Evolutionary conservation across 495 filamentous ascomycete genomes (phyloP), one percentile per base, ranked within the genome.

Genomic region (Lichina pygmaea): DNA sequence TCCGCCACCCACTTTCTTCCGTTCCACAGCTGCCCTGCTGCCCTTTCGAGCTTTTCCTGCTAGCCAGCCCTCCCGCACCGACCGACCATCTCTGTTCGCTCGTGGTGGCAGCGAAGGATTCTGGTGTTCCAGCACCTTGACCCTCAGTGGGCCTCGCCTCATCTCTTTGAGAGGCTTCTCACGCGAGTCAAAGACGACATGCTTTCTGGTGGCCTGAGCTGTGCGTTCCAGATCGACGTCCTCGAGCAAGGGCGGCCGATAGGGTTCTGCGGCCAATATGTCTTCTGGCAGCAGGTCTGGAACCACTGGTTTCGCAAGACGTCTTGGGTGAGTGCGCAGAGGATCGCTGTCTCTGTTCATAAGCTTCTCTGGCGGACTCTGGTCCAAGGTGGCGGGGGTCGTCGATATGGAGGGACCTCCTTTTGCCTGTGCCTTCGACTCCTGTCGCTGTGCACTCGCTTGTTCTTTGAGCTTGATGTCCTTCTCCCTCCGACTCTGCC

Each of bases 151-250:
- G 8, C 67, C 69, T 44, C 61, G 60, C 45, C 58, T 63, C 36
- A 73, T 52, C 52, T 73, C 70, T 57, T 70, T 74, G 34, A 67
- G 60, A 10, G 61, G 58, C 47, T 66, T 68, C 44, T 71, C 62
- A 9, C 55, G 54, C 41, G 59, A 60, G 24, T 71, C 65, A 38
- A 72, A 53, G 46, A 72, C 68, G 33, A 62, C 62, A 43, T 68
- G 57, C 45, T 67, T 69, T 45, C 60, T 67, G 15, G 40, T 0
- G 7, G 46, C 12, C 9, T 54, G 45, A 57, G 62, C 31, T 50
- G 59, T 13, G 55, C 55, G 33, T 54, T 43, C 32, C 48, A 40
- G 32, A 53, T 53, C 10, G 49, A 44, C 50, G 47, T 57, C 56
- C 10, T 53, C 49, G 6, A 61, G 60, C 1, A 62, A 60, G 17